Percentiles rank a stretch among this genome's conserved stretches.
phyloP scores from a whole-genome alignment of 129 eudicot species.

The Arctium lappa region DNA sequence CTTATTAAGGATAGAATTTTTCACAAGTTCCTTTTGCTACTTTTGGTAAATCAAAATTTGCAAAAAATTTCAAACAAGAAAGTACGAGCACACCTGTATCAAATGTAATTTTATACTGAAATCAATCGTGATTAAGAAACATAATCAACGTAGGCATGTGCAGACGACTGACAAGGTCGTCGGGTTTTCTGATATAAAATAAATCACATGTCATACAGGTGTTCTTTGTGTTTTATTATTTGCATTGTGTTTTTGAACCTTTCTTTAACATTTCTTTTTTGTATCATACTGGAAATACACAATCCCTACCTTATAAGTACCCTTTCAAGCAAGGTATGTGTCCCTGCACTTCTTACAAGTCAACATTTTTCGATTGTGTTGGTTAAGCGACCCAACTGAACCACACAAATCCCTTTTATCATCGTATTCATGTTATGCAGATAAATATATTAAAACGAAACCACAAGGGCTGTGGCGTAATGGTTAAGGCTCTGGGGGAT shows the following conservation, averaged over 20 bases:
- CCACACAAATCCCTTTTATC: background rate
- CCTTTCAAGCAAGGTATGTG: background rate
- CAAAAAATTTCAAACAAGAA: background rate
- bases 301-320: background rate
- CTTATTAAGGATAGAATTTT: background rate
- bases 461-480: too few species aligned
- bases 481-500: too few species aligned
- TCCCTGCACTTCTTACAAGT: background rate
- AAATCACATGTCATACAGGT: background rate
- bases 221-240: background rate
- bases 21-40: background rate
- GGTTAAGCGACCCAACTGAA: background rate
- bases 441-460: too few species aligned
- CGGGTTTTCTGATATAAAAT: background rate
- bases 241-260: background rate
- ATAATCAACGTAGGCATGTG: background rate
- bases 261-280: too few species aligned
- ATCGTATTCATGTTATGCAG: background rate
- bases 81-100: background rate
- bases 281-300: background rate
- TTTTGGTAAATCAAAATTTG: background rate
- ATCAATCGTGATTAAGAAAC: background rate
- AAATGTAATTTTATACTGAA: background rate
- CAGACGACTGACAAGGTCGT: background rate
- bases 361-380: background rate